These are phyloP conservation scores for Aechmea fasciata DNA, from an alignment of 176 grass and related monocot species.

Conservation along the genomic window DNA sequence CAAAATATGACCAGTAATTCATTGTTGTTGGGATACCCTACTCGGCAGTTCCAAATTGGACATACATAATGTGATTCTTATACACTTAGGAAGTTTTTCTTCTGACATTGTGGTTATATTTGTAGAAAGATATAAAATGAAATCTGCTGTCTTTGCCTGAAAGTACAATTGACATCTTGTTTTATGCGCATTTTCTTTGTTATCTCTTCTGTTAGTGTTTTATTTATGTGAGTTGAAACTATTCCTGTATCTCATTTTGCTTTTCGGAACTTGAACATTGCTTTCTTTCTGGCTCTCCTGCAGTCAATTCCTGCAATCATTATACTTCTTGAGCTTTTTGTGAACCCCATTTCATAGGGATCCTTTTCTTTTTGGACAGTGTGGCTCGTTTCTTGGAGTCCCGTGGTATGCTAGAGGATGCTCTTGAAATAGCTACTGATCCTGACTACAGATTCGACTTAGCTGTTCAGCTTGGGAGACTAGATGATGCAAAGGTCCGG, in stretches of 20 bases:
- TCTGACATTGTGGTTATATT: not conserved
- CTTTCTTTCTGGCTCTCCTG: not conserved
- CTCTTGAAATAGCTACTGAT: conserved; percentile 57
- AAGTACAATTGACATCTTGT: not conserved
- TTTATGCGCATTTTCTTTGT: not conserved
- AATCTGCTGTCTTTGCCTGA: not conserved
- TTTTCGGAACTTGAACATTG: not conserved
- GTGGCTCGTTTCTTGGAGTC: conserved; percentile 67
- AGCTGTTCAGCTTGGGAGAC: conserved; percentile 6
- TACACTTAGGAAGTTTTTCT: not conserved
- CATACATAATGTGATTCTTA: not conserved
- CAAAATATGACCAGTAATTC: not conserved
- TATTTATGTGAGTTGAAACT: too few species aligned
- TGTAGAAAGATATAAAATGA: conserved; percentile 8
- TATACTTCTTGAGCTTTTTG: too few species aligned
- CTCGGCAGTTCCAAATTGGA: not conserved
- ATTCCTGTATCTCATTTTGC: not conserved
- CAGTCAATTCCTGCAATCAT: not conserved
- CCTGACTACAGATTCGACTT: conserved; percentile 35
- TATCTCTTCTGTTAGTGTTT: not conserved
- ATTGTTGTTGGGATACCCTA: not conserved
- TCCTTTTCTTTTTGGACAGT: conserved; percentile 27
- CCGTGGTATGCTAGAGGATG: conserved; percentile 29
- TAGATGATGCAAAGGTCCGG: conserved; percentile 18
- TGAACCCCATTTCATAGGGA: too few species aligned